These are phyloP conservation scores for Fusarium proliferatum DNA, from an alignment of 2,329 filamentous ascomycete genomes.

Conservation along the genomic window DNA sequence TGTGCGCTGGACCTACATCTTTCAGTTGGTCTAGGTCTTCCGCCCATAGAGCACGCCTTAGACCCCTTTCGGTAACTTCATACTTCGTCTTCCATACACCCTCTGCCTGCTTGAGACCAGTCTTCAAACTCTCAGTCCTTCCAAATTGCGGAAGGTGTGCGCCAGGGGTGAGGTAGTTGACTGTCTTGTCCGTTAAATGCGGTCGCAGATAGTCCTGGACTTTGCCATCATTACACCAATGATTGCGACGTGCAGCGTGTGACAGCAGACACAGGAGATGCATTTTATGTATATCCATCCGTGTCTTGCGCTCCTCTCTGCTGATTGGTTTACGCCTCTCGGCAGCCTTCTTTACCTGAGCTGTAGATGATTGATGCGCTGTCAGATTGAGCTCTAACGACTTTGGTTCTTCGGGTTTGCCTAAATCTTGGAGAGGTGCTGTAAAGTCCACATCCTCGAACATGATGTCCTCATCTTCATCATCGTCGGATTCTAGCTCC, in stretches of 20 bases:
- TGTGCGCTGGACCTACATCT: slow-evolving; percentile 57
- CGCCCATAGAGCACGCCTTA: slow-evolving; percentile 79
- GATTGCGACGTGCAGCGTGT: slow-evolving; percentile 81
- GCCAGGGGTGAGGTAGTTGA: slow-evolving; percentile 76
- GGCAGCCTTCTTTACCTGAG: slow-evolving; percentile 44
- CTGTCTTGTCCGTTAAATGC: slow-evolving; percentile 73
- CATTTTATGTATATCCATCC: slow-evolving; percentile 84
- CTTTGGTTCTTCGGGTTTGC: slow-evolving; percentile 43
- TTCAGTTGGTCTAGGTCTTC: slow-evolving; percentile 71
- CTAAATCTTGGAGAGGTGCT: slow-evolving; percentile 39
- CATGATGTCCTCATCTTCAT: slow-evolving; percentile 55
- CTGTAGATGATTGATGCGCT: slow-evolving; percentile 53
- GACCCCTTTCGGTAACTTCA: slow-evolving; percentile 75
- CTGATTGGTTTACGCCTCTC: slow-evolving; percentile 64
- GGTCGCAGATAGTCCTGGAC: slow-evolving; percentile 74
- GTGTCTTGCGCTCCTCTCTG: slow-evolving; percentile 64
- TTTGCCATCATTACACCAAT: slow-evolving; percentile 84
- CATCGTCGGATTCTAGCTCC: slow-evolving; percentile 60
- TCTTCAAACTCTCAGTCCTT: slow-evolving; percentile 79
- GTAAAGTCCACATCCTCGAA: slow-evolving; percentile 64
- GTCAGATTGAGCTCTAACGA: slow-evolving; percentile 65
- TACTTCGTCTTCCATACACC: slow-evolving; percentile 77
- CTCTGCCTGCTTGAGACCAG: slow-evolving; percentile 77
- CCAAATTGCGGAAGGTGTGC: slow-evolving; percentile 77
- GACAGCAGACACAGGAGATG: slow-evolving; percentile 86